phyloP scores from a whole-genome alignment of 495 filamentous ascomycete species.

The Aspergillus funiculosus region DNA sequence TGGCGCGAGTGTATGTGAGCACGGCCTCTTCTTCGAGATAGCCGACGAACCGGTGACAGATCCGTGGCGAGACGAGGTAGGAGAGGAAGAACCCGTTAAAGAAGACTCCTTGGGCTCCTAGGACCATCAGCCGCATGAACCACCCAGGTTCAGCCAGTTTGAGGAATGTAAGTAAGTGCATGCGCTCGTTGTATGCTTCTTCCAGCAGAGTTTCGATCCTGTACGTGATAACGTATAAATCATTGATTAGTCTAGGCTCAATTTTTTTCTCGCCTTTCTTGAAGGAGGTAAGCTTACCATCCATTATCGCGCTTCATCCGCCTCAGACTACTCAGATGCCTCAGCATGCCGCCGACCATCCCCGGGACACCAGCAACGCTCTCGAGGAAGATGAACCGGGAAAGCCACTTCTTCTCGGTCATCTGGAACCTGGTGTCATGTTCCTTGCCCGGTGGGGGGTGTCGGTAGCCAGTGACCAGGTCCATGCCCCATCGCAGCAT shows the following conservation, averaged over 20 bases:
- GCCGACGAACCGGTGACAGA: constrained; percentile 92
- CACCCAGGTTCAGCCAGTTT: constrained; percentile 82
- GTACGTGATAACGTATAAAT: no score
- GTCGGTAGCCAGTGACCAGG: constrained; percentile 63
- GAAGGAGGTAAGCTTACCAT: constrained; percentile 50
- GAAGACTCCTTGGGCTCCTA: constrained; percentile 81
- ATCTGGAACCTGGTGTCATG: constrained; percentile 48
- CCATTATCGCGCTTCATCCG: constrained; percentile 89
- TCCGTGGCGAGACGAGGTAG: constrained; percentile 83
- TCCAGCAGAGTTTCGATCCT: constrained; percentile 92
- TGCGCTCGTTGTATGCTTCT: constrained; percentile 91
- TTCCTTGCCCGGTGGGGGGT: constrained; percentile 49
- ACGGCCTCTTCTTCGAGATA: constrained; percentile 97
- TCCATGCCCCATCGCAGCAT: constrained; percentile 64
- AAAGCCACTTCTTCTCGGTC: constrained; percentile 72
- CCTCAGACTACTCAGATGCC: constrained; percentile 78
- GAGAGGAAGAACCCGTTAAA: constrained; percentile 90
- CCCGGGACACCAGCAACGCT: constrained; percentile 92
- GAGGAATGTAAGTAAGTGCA: constrained; percentile 93
- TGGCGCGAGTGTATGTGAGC: constrained; percentile 84
- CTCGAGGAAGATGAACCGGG: constrained; percentile 87
- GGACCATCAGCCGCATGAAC: constrained; percentile 84
- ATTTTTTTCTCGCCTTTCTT: not conserved
- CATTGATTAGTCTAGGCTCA: not conserved
- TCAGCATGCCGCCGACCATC: constrained; percentile 92